phyloP scores from a whole-genome alignment of 495 filamentous ascomycete species.

The Neurospora sp. region DNA sequence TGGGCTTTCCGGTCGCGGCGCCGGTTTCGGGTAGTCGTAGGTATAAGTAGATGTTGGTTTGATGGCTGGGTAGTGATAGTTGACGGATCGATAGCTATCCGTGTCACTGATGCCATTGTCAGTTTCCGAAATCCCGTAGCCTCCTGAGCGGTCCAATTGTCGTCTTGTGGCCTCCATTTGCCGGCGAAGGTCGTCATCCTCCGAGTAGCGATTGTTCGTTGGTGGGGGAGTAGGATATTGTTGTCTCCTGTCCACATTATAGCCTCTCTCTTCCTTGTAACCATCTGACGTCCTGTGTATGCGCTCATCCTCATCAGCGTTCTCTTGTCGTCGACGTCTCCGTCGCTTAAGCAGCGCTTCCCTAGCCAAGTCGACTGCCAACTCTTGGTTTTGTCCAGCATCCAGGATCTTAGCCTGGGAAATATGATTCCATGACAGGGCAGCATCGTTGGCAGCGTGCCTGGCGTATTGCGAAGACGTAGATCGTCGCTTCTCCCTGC shows the following conservation, averaged over 20 bases:
- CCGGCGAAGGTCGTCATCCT: constrained; percentile 36
- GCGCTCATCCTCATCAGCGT: constrained; percentile 45
- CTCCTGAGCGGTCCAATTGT: constrained; percentile 26
- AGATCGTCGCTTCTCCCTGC: constrained; percentile 2
- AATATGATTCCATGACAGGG: constrained; percentile 30
- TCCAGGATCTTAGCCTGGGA: constrained; percentile 43
- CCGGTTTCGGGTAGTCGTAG: constrained; percentile 23
- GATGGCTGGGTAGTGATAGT: constrained; percentile 42
- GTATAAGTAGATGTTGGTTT: constrained; percentile 30
- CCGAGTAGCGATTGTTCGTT: constrained; percentile 9
- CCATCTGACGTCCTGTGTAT: constrained; percentile 45
- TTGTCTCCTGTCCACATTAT: constrained; percentile 5
- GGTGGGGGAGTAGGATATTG: not conserved
- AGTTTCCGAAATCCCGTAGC: not conserved
- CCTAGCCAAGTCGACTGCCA: constrained; percentile 69
- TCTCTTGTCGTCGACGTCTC: constrained; percentile 16
- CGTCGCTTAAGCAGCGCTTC: constrained; percentile 64
- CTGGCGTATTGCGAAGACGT: constrained; percentile 17
- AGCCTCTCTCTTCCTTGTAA: constrained; percentile 53
- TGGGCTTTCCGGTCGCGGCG: constrained; percentile 5
- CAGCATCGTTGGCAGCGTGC: constrained; percentile 37
- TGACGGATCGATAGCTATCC: constrained; percentile 1
- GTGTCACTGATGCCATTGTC: constrained; percentile 3
- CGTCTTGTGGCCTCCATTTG: constrained; percentile 41
- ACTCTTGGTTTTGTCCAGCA: constrained; percentile 58